Base-by-base conservation (phyloP, 2,329 filamentous ascomycete species). In the Myriosclerotinia duriaeana region DNA sequence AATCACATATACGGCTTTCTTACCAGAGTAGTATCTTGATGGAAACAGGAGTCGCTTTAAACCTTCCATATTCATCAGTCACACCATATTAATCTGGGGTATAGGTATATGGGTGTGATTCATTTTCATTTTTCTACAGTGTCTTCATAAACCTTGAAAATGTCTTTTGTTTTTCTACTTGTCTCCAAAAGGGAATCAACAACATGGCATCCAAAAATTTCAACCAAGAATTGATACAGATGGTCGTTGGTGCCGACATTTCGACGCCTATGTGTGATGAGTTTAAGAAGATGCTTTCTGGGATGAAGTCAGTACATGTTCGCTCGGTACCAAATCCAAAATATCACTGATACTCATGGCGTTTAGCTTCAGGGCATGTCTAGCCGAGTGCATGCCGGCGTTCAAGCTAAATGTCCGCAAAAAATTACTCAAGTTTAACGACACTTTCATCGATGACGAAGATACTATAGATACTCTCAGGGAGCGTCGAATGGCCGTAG, bases 241-340 rank as follows among this genome's bases (percentile, higher is more conserved):
- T 63, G 20, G 82, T 84, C n/a, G 82, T 78, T 69, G 78, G 78
- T 46, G 48, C 40, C 54, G 64, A 63, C 20, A 17, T 66, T 48
- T 5, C 44, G 38, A 38, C 22, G 30, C 64, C 64, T 20, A 62
- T 61, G 56, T 66, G 64, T 40, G 65, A 71, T 15, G 72, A 73
- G 56, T 72, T 68, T 55, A 68, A 68, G 40, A 71, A 70, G 42
- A 74, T 73, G 71, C 69, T 73, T 30, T 71, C 70, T n/a, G 72
- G 72, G 30, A 69, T 72, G 66, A 54, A 66, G 72, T 73, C 62
- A 17, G 59, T 42, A 26, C 30, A 38, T 26, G 15, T 58, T 55
- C 52, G 42, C 22, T 48, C 17, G n/a, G 26, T 5, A 46, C 34
- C 36, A n/a, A n/a, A 22, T 50, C 30, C n/a, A 34, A 26, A 1